A percentile compares a stretch with the other conserved stretches of the same genome.
Conservation (phyloP, 1,284 basidiomycete species). For the Kwoniella shivajii region DNA sequence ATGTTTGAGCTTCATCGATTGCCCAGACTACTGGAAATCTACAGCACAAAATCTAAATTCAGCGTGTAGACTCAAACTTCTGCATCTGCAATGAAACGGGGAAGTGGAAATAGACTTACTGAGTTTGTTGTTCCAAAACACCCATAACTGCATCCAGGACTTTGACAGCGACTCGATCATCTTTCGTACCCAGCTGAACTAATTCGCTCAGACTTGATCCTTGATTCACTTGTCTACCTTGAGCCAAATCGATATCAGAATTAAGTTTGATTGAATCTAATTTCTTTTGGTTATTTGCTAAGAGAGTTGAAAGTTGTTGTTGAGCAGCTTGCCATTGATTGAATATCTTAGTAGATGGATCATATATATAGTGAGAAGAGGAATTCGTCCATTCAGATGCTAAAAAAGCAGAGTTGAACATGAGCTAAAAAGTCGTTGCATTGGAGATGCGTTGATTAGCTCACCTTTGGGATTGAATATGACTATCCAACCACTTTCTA, state of each 20-base stretch:
- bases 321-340: constrained; percentile 61
- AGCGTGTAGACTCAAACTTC: neutral
- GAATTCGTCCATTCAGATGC: constrained; percentile 77
- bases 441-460: constrained; percentile 19
- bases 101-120: constrained; percentile 55
- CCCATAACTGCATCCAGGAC: constrained; percentile 69
- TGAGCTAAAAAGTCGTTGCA: neutral
- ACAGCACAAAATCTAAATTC: neutral
- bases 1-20: constrained; percentile 81
- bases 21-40: constrained; percentile 78
- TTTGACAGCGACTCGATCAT: constrained; percentile 62
- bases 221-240: constrained; percentile 54
- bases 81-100: neutral
- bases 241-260: constrained; percentile 7
- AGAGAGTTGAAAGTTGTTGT: constrained; percentile 8
- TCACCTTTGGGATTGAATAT: constrained; percentile 82
- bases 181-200: constrained; percentile 63
- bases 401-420: constrained; percentile 30
- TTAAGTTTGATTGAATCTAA: constrained; percentile 43
- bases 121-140: constrained; percentile 67
- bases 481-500: constrained; percentile 75
- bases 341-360: constrained; percentile 73
- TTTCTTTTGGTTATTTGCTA: constrained; percentile 46
- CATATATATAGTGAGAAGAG: constrained; percentile 73
- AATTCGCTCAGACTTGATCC: constrained; percentile 64